phyloP scores from a whole-genome alignment of 306 rosid genomes.

The Vigna hirtella region DNA sequence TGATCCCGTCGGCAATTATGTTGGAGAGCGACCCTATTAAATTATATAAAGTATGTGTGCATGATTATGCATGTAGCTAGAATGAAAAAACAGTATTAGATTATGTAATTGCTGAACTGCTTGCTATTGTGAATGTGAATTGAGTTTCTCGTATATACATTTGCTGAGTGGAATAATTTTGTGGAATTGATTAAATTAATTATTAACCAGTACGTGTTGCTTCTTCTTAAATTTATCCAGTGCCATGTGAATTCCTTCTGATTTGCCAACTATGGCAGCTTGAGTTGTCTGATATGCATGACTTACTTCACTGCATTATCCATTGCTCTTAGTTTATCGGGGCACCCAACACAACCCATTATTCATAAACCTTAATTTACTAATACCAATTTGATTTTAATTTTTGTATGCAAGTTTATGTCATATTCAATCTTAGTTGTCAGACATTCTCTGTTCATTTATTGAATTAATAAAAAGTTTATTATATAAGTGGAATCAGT shows the following conservation, averaged over 20 bases:
- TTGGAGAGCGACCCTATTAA: conserved; percentile 74
- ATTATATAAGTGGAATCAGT: too few species aligned
- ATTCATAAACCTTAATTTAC: conserved; percentile 2
- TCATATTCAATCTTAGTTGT: too few species aligned
- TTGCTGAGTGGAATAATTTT: neutral
- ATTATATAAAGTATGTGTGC: neutral
- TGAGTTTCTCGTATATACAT: neutral
- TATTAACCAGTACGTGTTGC: neutral
- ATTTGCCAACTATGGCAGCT: conserved; percentile 34
- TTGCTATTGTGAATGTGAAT: neutral
- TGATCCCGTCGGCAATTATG: conserved; percentile 80
- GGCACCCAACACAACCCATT: neutral
- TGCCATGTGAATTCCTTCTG: conserved; percentile 32
- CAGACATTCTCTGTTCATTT: too few species aligned
- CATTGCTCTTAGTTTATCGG: neutral
- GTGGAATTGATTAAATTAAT: conserved; percentile 14
- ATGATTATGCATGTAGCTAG: neutral
- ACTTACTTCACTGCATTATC: neutral
- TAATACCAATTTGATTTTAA: too few species aligned
- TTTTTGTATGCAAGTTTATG: too few species aligned
- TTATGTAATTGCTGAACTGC: neutral
- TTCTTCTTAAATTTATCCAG: neutral
- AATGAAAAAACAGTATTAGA: neutral
- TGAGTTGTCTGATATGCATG: neutral
- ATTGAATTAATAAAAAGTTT: too few species aligned